Conservation (phyloP, 176 grass and related monocot species). For the Triticum timopheevii region DNA sequence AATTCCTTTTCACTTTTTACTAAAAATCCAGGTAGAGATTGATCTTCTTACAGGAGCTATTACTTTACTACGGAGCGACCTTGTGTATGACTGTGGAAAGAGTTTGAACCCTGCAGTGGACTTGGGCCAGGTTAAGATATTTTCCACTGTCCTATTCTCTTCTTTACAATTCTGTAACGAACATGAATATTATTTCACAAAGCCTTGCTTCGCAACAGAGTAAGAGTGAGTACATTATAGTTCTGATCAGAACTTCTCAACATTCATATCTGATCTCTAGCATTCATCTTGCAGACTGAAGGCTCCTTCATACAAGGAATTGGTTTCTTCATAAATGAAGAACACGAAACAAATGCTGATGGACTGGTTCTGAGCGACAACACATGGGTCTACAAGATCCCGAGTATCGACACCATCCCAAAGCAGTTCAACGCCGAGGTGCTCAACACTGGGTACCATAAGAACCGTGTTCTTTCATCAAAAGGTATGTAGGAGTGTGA, state of each 20-base stretch:
- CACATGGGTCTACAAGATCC: slow-evolving; percentile 75
- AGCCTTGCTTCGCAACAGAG: neutral
- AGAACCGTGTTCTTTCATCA: slow-evolving; percentile 67
- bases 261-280: neutral
- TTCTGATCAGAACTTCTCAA: too few species aligned
- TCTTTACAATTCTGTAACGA: neutral
- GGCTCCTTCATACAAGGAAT: slow-evolving; percentile 67
- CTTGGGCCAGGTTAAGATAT: slow-evolving; percentile 62
- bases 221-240: neutral
- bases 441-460: slow-evolving; percentile 52
- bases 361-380: slow-evolving; percentile 49
- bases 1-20: neutral
- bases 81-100: slow-evolving; percentile 75
- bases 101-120: slow-evolving; percentile 79
- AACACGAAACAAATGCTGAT: slow-evolving; percentile 41
- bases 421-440: slow-evolving; percentile 66
- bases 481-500: slow-evolving; percentile 57
- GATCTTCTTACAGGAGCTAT: slow-evolving; percentile 66
- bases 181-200: neutral
- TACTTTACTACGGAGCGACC: slow-evolving; percentile 48
- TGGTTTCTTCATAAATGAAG: slow-evolving; percentile 65
- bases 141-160: neutral
- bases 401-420: slow-evolving; percentile 59
- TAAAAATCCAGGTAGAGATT: slow-evolving; percentile 38
- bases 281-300: slow-evolving; percentile 34